Base-by-base conservation (phyloP, 345 rosid species). In the Euphorbia lathyris region DNA sequence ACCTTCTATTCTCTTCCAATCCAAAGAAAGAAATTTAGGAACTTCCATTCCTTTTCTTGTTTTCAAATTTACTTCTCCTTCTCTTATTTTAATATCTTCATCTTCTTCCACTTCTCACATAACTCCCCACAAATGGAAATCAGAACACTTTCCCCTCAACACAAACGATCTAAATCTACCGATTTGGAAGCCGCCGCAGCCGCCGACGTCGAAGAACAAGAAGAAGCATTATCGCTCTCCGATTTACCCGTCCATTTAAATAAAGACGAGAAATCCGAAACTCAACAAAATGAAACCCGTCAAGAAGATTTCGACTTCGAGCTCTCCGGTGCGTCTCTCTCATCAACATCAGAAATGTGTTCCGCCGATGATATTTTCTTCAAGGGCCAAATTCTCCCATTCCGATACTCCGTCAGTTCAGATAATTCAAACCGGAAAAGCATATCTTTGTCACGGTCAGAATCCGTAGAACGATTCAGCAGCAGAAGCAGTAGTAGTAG, bases 311-410 rank as follows among this genome's bases (percentile, higher is more conserved):
- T 85, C 53, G 84, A 88, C 74, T 91, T 91, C 47, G 87, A 73
- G 5, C 81, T 85, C 13, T 82, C 77, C 68, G 72, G 58, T 56
- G 81, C 76, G 52, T 72, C 84, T 68, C 61, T 78, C 50, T 75
- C 84, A 0, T 69, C 72, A 22, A 82, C 79, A 45, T 79, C 83
- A 63, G 88, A 84, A 65, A 90, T 90, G 87, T 88, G 89, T 17
- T 79, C 88, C 0, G 94, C 97, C 0, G 97, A 91, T 43, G 92
- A 91, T 23, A 79, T 91, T 26, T 91, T 91, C 82, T 91, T 80
- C 56, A 77, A 86, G 72, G 97, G 97, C 13, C 86, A 78, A 72
- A 86, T 91, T 27, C 77, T 90, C 13, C 97, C 97, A 50, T 70
- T 84, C 11, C 90, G 91, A 30, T 83, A 69, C 73, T 88, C 96